Evolutionary conservation across 1,284 basidiomycete genomes (phyloP).

Genomic region (Trametes versicolor): DNA sequence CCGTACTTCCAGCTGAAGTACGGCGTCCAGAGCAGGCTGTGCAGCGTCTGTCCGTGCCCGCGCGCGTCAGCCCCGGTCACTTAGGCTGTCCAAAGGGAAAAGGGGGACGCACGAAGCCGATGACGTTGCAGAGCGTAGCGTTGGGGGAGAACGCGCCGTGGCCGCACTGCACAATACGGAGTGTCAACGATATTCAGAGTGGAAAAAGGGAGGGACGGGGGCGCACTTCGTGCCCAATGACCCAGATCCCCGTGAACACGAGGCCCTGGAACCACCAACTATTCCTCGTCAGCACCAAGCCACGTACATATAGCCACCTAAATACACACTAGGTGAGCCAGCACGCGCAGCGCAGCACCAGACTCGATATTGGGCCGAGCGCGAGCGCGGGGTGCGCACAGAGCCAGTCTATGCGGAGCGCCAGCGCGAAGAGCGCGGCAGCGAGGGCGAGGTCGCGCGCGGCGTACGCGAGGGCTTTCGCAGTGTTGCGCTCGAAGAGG

Average conservation of each 20-base stretch:
- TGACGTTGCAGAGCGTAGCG: slow-evolving; percentile 39
- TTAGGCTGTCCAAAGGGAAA: no score
- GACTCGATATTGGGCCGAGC: slow-evolving; percentile 34
- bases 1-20: slow-evolving; percentile 66
- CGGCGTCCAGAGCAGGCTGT: slow-evolving; percentile 61
- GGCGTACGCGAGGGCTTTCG: neutral
- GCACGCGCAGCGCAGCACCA: slow-evolving; percentile 48
- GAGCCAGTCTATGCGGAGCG: slow-evolving; percentile 2
- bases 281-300: neutral
- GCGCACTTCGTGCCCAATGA: slow-evolving; percentile 60
- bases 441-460: slow-evolving; percentile 8
- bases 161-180: no score
- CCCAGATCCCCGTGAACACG: slow-evolving; percentile 62
- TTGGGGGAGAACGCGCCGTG: slow-evolving; percentile 32
- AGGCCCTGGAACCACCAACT: slow-evolving; percentile 65
- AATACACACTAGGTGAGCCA: slow-evolving; percentile 58
- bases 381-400: neutral
- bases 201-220: no score
- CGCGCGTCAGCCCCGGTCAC: no score
- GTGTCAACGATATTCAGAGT: no score
- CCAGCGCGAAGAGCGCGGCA: neutral
- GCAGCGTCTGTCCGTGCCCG: slow-evolving; percentile 53
- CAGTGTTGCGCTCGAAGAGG: slow-evolving; percentile 8
- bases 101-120: slow-evolving; percentile 54
- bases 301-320: neutral